Evolutionary conservation across 768 basidiomycete species (phyloP).

Genomic region (Tulasnella sp.): DNA sequence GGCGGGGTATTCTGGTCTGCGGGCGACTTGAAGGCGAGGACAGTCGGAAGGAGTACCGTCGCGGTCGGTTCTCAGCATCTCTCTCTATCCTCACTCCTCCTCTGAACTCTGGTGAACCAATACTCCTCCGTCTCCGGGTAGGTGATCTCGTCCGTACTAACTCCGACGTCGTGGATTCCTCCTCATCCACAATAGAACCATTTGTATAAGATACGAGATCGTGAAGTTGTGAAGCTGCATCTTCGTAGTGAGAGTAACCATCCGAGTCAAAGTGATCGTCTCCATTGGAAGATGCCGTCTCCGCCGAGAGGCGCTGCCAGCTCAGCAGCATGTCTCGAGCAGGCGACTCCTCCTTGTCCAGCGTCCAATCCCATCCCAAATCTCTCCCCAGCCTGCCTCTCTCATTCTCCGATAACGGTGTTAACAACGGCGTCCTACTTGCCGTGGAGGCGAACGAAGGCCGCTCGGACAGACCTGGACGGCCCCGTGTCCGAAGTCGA

Average conservation of each 20-base stretch:
- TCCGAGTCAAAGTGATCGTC: neutral
- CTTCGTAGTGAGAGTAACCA: neutral
- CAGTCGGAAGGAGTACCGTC: neutral
- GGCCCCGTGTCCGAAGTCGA: neutral
- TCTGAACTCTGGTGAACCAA: neutral
- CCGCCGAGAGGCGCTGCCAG: neutral
- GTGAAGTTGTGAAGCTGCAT: conserved; percentile 5
- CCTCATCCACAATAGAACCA: neutral
- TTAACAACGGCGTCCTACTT: neutral
- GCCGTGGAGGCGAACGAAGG: neutral
- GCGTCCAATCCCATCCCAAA: conserved; percentile 14
- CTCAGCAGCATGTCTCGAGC: conserved; percentile 1
- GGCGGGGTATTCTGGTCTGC: neutral
- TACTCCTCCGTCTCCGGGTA: neutral
- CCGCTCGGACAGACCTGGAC: neutral
- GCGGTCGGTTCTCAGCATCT: neutral
- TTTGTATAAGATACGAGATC: neutral
- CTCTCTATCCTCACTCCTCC: neutral
- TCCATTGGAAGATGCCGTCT: neutral
- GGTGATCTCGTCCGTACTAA: neutral
- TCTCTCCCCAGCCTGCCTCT: neutral
- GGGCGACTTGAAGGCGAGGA: neutral
- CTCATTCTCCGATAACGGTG: neutral
- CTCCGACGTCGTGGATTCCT: neutral
- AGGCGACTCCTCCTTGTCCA: neutral